Conservation (phyloP, 371 early-diverging fungal genomes). For the Basidiobolus meristosporus region DNA sequence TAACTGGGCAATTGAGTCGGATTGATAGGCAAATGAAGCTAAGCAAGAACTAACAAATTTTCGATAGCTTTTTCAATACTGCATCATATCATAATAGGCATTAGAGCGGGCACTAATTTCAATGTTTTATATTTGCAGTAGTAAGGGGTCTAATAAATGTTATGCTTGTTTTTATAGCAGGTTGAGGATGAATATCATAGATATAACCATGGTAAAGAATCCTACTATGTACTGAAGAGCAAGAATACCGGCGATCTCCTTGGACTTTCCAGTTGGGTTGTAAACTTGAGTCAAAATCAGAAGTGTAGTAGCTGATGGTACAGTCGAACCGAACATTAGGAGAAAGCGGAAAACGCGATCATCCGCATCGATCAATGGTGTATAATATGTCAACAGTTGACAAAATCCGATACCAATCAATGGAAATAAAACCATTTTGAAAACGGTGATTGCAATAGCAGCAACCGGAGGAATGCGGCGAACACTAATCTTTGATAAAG, state of each 20-base stretch:
- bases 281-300: conserved; percentile 14
- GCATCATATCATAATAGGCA: too few species aligned
- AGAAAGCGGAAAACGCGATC: conserved; percentile 28
- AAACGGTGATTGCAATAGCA: conserved; percentile 9
- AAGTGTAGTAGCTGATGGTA: conserved; percentile 13
- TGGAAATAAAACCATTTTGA: conserved; percentile 18
- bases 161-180: too few species aligned
- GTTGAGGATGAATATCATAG: too few species aligned
- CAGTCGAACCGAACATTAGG: conserved; percentile 17
- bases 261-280: conserved; percentile 11
- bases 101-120: too few species aligned
- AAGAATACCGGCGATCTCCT: conserved; percentile 11
- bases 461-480: conserved; percentile 7
- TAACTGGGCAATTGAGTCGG: too few species aligned
- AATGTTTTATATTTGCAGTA: too few species aligned
- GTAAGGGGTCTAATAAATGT: too few species aligned
- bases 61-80: too few species aligned
- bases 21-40: too few species aligned
- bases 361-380: neutral
- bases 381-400: conserved; percentile 1
- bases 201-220: neutral
- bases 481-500: conserved; percentile 20
- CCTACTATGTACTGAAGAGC: conserved; percentile 12
- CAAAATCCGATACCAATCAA: conserved; percentile 13
- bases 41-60: too few species aligned